These are phyloP conservation scores for Suillus hirtellus DNA, from an alignment of 768 basidiomycete species.

Conservation along the genomic window DNA sequence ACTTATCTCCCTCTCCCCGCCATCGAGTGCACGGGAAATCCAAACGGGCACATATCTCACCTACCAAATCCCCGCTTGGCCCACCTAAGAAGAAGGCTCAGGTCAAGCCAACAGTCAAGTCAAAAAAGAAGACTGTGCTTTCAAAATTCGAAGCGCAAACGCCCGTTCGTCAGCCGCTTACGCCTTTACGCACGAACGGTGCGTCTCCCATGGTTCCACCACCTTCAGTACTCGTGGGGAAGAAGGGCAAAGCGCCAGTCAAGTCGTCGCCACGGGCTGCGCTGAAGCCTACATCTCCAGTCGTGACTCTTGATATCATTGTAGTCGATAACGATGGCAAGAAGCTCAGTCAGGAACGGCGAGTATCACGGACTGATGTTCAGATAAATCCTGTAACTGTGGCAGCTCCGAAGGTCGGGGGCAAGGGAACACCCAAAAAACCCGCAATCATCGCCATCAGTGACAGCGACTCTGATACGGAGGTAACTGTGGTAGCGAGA, in stretches of 20 bases:
- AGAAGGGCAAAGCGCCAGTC: conserved; percentile 20
- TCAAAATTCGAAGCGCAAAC: conserved; percentile 20
- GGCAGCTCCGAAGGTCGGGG: conserved; percentile 7
- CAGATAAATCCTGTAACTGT: conserved; percentile 33
- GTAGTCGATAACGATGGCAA: conserved; percentile 62
- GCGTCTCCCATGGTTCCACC: conserved; percentile 37
- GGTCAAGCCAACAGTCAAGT: conserved; percentile 16
- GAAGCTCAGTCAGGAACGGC: conserved; percentile 58
- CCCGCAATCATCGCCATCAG: conserved; percentile 23
- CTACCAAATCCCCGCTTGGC: conserved; percentile 18
- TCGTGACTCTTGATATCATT: conserved; percentile 67
- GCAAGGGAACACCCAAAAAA: conserved; percentile 11
- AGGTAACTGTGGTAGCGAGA: conserved; percentile 17
- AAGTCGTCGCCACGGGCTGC: conserved; percentile 24
- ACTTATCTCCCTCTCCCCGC: conserved; percentile 24
- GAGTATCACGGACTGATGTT: conserved; percentile 51
- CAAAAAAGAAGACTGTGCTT: conserved; percentile 18
- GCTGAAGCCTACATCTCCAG: conserved; percentile 44
- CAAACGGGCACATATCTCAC: conserved; percentile 19
- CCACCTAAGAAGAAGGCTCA: conserved; percentile 34
- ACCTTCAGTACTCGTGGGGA: conserved; percentile 23
- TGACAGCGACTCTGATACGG: conserved; percentile 30
- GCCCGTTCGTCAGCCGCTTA: conserved; percentile 41
- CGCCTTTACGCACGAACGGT: conserved; percentile 30
- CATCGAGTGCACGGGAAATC: conserved; percentile 15